phyloP scores from a whole-genome alignment of 345 rosid species.

The Linum trigynum region DNA sequence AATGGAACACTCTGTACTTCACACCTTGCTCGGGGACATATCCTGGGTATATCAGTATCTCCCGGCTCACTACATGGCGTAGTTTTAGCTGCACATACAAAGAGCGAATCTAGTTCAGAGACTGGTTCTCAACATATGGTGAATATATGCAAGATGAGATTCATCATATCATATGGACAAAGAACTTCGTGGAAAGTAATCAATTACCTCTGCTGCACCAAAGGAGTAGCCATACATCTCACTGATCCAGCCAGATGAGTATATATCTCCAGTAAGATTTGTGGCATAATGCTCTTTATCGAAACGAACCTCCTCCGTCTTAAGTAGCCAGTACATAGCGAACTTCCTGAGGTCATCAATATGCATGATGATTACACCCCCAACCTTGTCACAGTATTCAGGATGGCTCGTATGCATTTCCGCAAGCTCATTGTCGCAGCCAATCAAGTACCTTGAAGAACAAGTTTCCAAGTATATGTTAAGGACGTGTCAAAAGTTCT shows the following conservation, averaged over 20 bases:
- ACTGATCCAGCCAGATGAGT: slow-evolving; percentile 91
- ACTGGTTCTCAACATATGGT: neutral
- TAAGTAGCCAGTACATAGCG: slow-evolving; percentile 87
- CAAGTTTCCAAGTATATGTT: neutral
- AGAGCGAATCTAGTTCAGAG: slow-evolving; percentile 8
- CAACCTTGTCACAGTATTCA: slow-evolving; percentile 92
- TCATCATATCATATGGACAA: no score
- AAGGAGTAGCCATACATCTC: slow-evolving; percentile 99
- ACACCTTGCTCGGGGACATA: slow-evolving; percentile 75
- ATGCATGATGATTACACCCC: slow-evolving; percentile 96
- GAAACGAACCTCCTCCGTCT: slow-evolving; percentile 93
- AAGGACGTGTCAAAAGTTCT: neutral
- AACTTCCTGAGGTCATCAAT: slow-evolving; percentile 86
- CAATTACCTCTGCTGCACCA: slow-evolving; percentile 94
- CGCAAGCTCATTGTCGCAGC: slow-evolving; percentile 92
- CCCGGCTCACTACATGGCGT: slow-evolving; percentile 57
- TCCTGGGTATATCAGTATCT: slow-evolving; percentile 84
- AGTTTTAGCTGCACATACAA: slow-evolving; percentile 56
- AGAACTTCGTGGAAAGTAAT: neutral
- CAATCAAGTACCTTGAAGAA: slow-evolving; percentile 71
- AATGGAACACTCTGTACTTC: slow-evolving; percentile 81
- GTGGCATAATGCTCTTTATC: slow-evolving; percentile 87
- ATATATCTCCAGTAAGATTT: slow-evolving; percentile 88
- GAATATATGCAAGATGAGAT: no score
- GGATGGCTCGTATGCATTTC: slow-evolving; percentile 88